Conservation (phyloP, 2,329 filamentous ascomycete species). For the Aspergillus sojae region DNA sequence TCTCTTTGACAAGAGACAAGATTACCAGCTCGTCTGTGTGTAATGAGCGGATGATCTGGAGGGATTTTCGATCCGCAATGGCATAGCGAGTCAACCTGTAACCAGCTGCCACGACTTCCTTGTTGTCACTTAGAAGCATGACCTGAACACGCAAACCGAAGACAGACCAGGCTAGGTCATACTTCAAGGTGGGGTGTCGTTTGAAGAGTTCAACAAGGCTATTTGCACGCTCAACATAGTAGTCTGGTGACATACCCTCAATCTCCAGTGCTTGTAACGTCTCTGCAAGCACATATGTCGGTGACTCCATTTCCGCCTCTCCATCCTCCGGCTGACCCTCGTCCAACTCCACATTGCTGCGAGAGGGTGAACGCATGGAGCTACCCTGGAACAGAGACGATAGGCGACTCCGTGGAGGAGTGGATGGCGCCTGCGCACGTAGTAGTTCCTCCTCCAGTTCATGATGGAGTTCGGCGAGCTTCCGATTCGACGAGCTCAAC, state of each 20-base stretch:
- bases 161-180: slow-evolving; percentile 93
- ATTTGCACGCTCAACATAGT: slow-evolving; percentile 92
- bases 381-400: slow-evolving; percentile 62
- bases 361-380: slow-evolving; percentile 55
- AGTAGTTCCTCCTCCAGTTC: slow-evolving; percentile 64
- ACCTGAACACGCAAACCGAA: slow-evolving; percentile 93
- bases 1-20: slow-evolving; percentile 89
- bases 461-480: slow-evolving; percentile 61
- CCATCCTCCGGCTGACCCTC: slow-evolving; percentile 54
- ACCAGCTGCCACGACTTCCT: slow-evolving; percentile 92
- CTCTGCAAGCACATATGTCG: slow-evolving; percentile 87
- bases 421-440: slow-evolving; percentile 58
- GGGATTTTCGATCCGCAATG: slow-evolving; percentile 85
- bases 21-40: slow-evolving; percentile 94
- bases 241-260: slow-evolving; percentile 86
- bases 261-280: slow-evolving; percentile 86
- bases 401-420: slow-evolving; percentile 53
- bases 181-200: slow-evolving; percentile 87
- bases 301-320: slow-evolving; percentile 75
- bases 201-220: slow-evolving; percentile 96
- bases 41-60: slow-evolving; percentile 82
- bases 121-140: slow-evolving; percentile 92
- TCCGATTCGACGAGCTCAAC: slow-evolving; percentile 81
- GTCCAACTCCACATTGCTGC: slow-evolving; percentile 41
- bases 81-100: slow-evolving; percentile 93